Evolutionary conservation across 78 protist genomes (phyloP), one percentile per base, ranked within the genome.

Genomic region (Planoprotostelium fungivorum): DNA sequence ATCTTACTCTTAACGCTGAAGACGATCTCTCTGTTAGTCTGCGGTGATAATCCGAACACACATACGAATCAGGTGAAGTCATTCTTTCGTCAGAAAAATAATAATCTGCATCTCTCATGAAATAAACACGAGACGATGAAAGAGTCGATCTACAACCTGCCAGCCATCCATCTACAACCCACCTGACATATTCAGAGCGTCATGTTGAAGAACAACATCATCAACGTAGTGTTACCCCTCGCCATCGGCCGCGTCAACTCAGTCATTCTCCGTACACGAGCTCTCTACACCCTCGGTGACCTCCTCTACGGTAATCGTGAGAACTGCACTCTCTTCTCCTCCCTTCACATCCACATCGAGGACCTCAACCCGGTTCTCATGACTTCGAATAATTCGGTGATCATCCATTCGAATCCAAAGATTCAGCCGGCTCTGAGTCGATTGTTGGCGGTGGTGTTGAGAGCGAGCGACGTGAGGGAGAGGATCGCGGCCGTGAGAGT

Each of bases 241-340:
- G 94, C 90, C 0, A 38, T 92, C 9, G 94, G 94, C 36, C 87
- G 90, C 73, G 90, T 92, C 90, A 90, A 91, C 36, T 89, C 92
- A 0, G 87, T 86, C 35, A 39, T 92, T 0, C 85, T 92, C 86
- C 34, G 91, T 31, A 89, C 91, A 37, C 87, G 90, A 86, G 85
- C 88, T 34, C 83, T 92, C 63, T 92, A 89, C 73, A 86, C 90
- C 35, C 89, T 92, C 1, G 94, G 94, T 0, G 94, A 92, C 35
- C 84, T 92, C 0, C 85, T 92, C 51, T 37, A 89, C 37, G 35
- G 51, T 73, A 88, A 89, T 35, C 31, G 37, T 1, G 94, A 92
- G 36, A 92, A 92, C 37, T 90, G 89, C 35, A 63, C 89, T 1
- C 90, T 87, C n/a, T 89, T 92, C 51, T 34, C 87, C 34, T 73